Conservation (phyloP, 306 rosid genomes). For the Casuarina equisetifolia region DNA sequence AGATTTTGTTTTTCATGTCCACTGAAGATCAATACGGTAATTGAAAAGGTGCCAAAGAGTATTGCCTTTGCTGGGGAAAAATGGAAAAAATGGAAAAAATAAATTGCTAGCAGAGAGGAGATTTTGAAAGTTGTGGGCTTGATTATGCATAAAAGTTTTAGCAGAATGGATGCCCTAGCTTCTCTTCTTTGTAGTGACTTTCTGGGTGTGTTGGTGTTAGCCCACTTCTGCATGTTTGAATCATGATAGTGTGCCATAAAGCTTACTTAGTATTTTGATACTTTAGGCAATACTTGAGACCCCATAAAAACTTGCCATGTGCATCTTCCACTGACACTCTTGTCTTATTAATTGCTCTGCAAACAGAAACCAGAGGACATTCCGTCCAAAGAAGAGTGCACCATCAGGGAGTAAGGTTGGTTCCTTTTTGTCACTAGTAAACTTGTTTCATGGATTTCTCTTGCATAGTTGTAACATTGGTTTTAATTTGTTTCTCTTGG, state of each 20-base stretch:
- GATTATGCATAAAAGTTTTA: background rate
- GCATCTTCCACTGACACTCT: slow-evolving; percentile 11
- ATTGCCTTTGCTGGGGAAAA: background rate
- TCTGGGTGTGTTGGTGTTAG: background rate
- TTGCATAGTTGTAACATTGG: background rate
- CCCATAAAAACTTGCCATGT: slow-evolving; percentile 9
- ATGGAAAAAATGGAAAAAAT: background rate
- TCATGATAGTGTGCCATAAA: slow-evolving; percentile 4
- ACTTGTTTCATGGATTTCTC: slow-evolving; percentile 5
- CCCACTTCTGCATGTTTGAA: background rate
- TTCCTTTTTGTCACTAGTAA: slow-evolving; percentile 11
- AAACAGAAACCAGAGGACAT: slow-evolving; percentile 92
- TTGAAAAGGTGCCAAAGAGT: background rate
- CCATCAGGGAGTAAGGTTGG: slow-evolving; percentile 99
- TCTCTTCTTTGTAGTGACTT: background rate
- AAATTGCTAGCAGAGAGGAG: background rate
- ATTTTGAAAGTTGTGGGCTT: background rate
- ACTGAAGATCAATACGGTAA: background rate
- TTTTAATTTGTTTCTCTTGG: background rate
- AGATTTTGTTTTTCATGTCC: background rate
- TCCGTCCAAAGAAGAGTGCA: slow-evolving; percentile 95
- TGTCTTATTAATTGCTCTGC: slow-evolving; percentile 32
- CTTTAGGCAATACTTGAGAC: slow-evolving; percentile 24
- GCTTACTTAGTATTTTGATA: slow-evolving; percentile 10
- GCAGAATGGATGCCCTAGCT: background rate